Conservation (phyloP, 2,329 filamentous ascomycete genomes). For the Xylariaceae sp. region DNA sequence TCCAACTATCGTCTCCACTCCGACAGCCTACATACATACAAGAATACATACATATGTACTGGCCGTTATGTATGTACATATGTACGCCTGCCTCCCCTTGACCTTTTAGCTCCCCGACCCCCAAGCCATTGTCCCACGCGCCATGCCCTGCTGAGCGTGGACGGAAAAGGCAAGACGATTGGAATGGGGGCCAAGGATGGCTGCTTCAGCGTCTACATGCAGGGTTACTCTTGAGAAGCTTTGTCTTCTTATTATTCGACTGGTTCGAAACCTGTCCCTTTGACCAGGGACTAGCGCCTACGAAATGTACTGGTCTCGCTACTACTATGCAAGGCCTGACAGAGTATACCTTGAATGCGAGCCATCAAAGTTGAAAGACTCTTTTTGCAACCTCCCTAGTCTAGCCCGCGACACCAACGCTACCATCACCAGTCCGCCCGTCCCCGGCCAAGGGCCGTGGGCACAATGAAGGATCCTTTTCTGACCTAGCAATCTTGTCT, state of each 20-base stretch:
- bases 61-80: background rate
- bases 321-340: background rate
- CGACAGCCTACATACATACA: no score
- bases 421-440: constrained; percentile 29
- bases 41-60: no score
- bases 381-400: constrained; percentile 26
- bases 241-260: constrained; percentile 24
- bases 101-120: background rate
- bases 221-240: constrained; percentile 16
- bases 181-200: constrained; percentile 29
- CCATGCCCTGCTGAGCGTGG: constrained; percentile 4
- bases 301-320: constrained; percentile 12
- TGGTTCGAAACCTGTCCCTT: constrained; percentile 32
- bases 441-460: constrained; percentile 28
- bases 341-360: constrained; percentile 29
- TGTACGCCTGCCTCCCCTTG: background rate
- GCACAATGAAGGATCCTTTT: constrained; percentile 31
- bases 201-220: constrained; percentile 21
- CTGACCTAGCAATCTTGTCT: constrained; percentile 20
- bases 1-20: no score
- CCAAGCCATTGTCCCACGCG: constrained; percentile 8
- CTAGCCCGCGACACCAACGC: constrained; percentile 29
- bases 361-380: constrained; percentile 27
- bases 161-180: constrained; percentile 28
- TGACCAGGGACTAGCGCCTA: constrained; percentile 19